Conservation (phyloP, 352 stramenopile species). For the Pythium periplocum region DNA sequence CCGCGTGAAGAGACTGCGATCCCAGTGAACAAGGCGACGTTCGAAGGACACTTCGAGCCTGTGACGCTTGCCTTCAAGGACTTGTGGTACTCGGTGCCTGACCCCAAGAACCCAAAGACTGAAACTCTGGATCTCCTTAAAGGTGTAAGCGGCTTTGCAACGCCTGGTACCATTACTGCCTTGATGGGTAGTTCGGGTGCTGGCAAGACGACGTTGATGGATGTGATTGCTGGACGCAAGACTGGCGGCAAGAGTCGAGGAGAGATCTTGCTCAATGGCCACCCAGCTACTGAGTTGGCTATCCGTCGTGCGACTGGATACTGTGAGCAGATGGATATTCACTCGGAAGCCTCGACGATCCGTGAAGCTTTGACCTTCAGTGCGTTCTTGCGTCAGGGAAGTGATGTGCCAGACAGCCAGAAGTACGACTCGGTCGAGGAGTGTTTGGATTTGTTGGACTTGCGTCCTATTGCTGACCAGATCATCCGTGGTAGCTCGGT, state of each 20-base stretch:
- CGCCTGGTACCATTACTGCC: constrained; percentile 52
- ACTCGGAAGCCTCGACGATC: constrained; percentile 76
- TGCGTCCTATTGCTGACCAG: constrained; percentile 28
- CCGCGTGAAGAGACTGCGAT: no score
- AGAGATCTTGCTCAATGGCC: constrained; percentile 87
- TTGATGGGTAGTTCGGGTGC: constrained; percentile 73
- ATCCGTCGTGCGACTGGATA: constrained; percentile 39
- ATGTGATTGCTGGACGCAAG: constrained; percentile 93
- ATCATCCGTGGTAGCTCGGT: constrained; percentile 30
- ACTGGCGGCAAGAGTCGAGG: constrained; percentile 80
- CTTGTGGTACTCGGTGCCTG: constrained; percentile 36
- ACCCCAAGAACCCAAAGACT: constrained; percentile 17
- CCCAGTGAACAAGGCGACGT: constrained; percentile 1
- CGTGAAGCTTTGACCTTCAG: constrained; percentile 84
- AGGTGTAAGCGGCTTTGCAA: constrained; percentile 40
- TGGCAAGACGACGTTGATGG: constrained; percentile 94
- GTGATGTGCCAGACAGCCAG: constrained; percentile 15
- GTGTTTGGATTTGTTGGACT: constrained; percentile 29
- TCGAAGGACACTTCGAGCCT: constrained; percentile 13
- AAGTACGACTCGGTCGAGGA: constrained; percentile 36
- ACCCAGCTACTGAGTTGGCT: constrained; percentile 52
- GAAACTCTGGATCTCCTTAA: constrained; percentile 47
- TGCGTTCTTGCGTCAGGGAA: constrained; percentile 52
- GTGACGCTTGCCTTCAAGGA: constrained; percentile 42
- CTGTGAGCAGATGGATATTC: constrained; percentile 76